Percentiles rank a stretch among this genome's conserved stretches.
phyloP scores from a whole-genome alignment of 306 rosid species.

The Rubus parviflorus region DNA sequence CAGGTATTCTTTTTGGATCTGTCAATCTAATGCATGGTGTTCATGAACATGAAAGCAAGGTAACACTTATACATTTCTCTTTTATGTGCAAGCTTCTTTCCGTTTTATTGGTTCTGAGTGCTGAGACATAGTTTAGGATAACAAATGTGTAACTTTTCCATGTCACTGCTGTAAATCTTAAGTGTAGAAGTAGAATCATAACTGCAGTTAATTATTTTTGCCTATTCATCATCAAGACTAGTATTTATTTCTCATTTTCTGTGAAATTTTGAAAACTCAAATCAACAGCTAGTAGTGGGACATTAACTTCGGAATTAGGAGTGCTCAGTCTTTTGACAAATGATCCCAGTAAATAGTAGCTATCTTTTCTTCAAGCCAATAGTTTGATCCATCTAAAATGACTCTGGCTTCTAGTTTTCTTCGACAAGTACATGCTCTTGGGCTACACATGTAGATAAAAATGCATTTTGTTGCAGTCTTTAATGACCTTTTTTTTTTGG shows the following conservation, averaged over 20 bases:
- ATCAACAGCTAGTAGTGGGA: conserved; percentile 96
- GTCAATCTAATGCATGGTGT: conserved; percentile 94
- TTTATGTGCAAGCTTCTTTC: conserved; percentile 27
- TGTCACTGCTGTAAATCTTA: background rate
- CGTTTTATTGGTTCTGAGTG: background rate
- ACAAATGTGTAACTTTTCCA: background rate
- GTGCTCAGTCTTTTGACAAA: conserved; percentile 87
- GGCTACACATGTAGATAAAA: background rate
- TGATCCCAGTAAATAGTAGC: conserved; percentile 70
- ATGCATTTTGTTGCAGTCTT: background rate
- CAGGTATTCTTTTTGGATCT: conserved; percentile 98
- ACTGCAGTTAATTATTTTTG: background rate
- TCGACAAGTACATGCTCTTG: conserved; percentile 13
- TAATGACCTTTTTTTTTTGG: no score
- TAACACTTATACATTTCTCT: conserved; percentile 39
- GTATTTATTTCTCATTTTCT: conserved; percentile 13
- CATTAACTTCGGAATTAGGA: conserved; percentile 95
- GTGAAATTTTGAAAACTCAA: conserved; percentile 16
- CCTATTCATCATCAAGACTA: conserved; percentile 7
- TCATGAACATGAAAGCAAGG: conserved; percentile 98
- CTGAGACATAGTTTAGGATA: background rate
- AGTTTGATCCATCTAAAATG: background rate
- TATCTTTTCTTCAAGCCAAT: conserved; percentile 13
- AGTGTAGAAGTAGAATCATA: conserved; percentile 2
- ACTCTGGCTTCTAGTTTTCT: background rate